A percentile compares a stretch with the other conserved stretches of the same genome.
phyloP scores from a whole-genome alignment of 2,329 filamentous ascomycete genomes.

The Simplicillium aogashimaense region DNA sequence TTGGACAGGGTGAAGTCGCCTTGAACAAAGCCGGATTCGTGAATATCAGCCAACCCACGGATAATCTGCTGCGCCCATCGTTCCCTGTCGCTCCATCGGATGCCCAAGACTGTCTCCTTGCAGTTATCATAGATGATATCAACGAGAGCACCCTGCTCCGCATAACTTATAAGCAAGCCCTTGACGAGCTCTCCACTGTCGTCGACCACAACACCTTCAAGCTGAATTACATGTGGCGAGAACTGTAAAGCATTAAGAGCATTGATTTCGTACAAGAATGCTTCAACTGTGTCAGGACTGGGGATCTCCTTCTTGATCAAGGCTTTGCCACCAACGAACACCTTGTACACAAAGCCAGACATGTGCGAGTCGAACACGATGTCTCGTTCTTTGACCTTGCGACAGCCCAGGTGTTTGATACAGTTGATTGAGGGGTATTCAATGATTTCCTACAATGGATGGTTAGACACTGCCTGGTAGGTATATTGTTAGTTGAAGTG shows the following conservation, averaged over 20 bases:
- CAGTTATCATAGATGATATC: constrained; percentile 79
- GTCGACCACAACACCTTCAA: constrained; percentile 82
- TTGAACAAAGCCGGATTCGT: constrained; percentile 93
- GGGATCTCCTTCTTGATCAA: constrained; percentile 98
- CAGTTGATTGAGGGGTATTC: constrained; percentile 66
- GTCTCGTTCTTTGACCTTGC: constrained; percentile 59
- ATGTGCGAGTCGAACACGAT: constrained; percentile 84
- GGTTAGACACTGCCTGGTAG: constrained; percentile 9
- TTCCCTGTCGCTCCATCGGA: constrained; percentile 64
- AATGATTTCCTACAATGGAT: constrained; percentile 61
- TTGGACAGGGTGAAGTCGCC: constrained; percentile 97
- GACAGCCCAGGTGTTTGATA: constrained; percentile 62
- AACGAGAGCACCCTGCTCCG: constrained; percentile 76
- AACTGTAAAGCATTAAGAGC: constrained; percentile 70
- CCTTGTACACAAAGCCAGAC: constrained; percentile 96
- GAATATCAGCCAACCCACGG: constrained; percentile 79
- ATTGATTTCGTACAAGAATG: constrained; percentile 96
- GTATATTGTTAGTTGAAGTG: background rate
- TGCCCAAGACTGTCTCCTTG: constrained; percentile 42
- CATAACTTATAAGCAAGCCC: constrained; percentile 81
- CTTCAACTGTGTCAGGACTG: constrained; percentile 86
- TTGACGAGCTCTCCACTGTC: constrained; percentile 78
- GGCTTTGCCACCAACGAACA: constrained; percentile 54
- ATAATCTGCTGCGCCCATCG: constrained; percentile 90
- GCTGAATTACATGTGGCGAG: constrained; percentile 70